Evolutionary conservation across 257 asterid genomes (phyloP).

Genomic region (Solanum bulbocastanum): DNA sequence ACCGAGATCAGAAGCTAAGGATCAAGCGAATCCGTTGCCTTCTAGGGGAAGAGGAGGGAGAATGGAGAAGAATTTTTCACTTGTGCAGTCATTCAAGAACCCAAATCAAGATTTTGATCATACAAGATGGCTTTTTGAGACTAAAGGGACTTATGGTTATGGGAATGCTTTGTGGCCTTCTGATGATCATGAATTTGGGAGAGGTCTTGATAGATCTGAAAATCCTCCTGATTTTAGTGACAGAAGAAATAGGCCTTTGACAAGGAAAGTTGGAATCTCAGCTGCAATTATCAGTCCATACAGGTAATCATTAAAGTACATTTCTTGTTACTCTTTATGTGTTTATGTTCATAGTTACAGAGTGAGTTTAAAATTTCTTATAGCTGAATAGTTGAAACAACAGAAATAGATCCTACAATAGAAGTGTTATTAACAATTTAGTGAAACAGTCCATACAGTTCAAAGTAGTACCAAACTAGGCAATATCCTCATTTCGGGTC

Average conservation of each 20-base stretch:
- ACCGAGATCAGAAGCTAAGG: constrained; percentile 44
- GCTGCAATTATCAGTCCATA: constrained; percentile 86
- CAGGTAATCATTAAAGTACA: constrained; percentile 28
- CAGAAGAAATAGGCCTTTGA: constrained; percentile 70
- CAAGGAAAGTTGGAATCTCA: constrained; percentile 71
- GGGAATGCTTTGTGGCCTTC: constrained; percentile 94
- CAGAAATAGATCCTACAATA: neutral
- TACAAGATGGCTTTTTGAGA: constrained; percentile 77
- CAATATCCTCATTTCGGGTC: neutral
- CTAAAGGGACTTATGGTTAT: constrained; percentile 95
- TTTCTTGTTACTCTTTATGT: neutral
- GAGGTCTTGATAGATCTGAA: constrained; percentile 44
- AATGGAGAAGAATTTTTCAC: constrained; percentile 64
- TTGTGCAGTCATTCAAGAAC: constrained; percentile 79
- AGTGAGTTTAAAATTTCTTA: neutral
- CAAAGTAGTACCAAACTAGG: neutral
- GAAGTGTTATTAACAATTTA: neutral
- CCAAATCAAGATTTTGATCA: constrained; percentile 87
- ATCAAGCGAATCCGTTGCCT: constrained; percentile 58
- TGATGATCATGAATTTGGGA: constrained; percentile 49
- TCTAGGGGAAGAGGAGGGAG: constrained; percentile 37
- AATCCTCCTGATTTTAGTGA: constrained; percentile 72
- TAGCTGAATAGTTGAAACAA: neutral
- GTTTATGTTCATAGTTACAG: neutral
- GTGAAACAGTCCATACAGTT: neutral